Evolutionary conservation across 164 flowering plant species (phyloP), one percentile per base, ranked within the genome.

Genomic region (Stephania japonica): DNA sequence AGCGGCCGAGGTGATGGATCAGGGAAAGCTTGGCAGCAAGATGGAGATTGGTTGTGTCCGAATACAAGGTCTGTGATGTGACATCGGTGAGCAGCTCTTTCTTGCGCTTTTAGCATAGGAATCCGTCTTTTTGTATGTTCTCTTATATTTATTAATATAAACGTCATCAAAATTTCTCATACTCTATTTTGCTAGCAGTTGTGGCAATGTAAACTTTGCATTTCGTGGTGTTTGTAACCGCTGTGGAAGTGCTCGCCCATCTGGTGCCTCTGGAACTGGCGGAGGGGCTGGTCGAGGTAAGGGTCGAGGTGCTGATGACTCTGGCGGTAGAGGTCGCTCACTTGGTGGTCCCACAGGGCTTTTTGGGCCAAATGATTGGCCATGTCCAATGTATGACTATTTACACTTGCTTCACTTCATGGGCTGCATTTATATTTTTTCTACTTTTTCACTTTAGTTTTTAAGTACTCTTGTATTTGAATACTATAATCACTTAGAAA

Each of bases 11-110:
- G 86, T 68, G 98, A 88, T 83, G 90, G 82, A 75, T 53, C 87
- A 7, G 95, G 84, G 61, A 93, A 92, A 81, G 78, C 95, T 73
- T 93, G 99, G 99, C 94, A 91, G 73, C 97, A 96, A 81, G 99
- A 91, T 8, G 99, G 98, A 73, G 99, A 96, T 80, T 96, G 99
- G 99, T 0, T 79, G 84, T 96, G 98, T 84, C 91, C 98, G 24
- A 93, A 93, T 92, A 88, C 99, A 96, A 96, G 99, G 99, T 96
- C 98, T 93, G 98, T 93, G 90, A 90, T 90, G 85, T 90, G 98
- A 93, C 73, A 89, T 96, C 83, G 99, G 98, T 93, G 98, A 93
- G 99, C 94, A 83, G 93, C 97, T 87, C 88, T 70, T 87, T 87
- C 93, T 87, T 85, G 82, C 84, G 82, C 89, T 79, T 87, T 65